Percentiles rank a stretch among this genome's conserved stretches.
These are phyloP conservation scores for Zygosaccharomyces sapae DNA, from an alignment of 1,139 yeast species.

Conservation along the genomic window DNA sequence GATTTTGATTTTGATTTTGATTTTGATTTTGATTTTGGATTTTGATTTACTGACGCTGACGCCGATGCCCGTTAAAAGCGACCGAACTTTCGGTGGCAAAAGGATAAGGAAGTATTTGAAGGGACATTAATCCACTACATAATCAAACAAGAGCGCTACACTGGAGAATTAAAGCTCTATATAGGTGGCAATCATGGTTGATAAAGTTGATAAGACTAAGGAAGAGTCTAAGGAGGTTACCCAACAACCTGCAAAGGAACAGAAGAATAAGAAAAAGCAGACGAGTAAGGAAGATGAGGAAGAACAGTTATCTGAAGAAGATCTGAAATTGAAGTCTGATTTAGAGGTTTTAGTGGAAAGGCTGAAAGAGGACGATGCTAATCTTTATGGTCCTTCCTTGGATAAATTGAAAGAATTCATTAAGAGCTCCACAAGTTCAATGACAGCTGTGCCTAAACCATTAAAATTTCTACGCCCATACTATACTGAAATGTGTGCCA, in stretches of 20 bases:
- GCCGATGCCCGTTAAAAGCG: constrained; percentile 7
- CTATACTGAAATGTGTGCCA: constrained; percentile 59
- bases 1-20: background rate
- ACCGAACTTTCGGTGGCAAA: constrained; percentile 12
- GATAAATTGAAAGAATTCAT: constrained; percentile 69
- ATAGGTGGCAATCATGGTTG: constrained; percentile 11
- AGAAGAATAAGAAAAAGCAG: constrained; percentile 19
- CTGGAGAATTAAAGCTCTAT: background rate
- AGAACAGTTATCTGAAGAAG: constrained; percentile 93
- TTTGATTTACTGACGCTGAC: background rate
- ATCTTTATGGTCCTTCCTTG: constrained; percentile 56
- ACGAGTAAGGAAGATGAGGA: constrained; percentile 43
- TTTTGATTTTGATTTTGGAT: background rate
- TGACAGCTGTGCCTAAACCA: constrained; percentile 99
- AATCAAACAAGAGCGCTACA: background rate
- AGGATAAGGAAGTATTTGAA: constrained; percentile 5
- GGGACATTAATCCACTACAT: constrained; percentile 2
- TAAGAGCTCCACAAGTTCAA: constrained; percentile 93
- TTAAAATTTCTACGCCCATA: constrained; percentile 90
- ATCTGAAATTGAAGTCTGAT: constrained; percentile 79
- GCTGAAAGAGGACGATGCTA: constrained; percentile 49
- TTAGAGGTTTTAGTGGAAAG: constrained; percentile 84
- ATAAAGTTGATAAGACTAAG: constrained; percentile 13
- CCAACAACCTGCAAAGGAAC: constrained; percentile 17
- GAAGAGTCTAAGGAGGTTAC: constrained; percentile 13